A percentile compares a stretch with the other conserved stretches of the same genome.
Evolutionary conservation across 2,329 filamentous ascomycete species (phyloP).

Genomic region (Ophiostoma quercus): DNA sequence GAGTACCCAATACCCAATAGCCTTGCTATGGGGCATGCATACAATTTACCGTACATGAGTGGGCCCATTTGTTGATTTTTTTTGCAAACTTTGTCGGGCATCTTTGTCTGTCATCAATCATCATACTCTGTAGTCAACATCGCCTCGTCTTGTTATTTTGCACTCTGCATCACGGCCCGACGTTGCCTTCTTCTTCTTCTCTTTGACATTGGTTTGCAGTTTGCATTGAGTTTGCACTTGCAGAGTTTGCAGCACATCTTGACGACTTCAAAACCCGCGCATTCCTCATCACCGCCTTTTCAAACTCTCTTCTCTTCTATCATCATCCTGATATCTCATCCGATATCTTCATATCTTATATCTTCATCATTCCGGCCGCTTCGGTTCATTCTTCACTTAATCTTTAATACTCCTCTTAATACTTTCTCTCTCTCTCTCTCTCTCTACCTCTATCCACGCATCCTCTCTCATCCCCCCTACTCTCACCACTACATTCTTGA

Average conservation of each 20-base stretch:
- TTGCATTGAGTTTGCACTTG: too few relatives aligned
- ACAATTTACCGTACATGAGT: constrained; percentile 13
- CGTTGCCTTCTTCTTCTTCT: not conserved
- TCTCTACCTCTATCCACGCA: not conserved
- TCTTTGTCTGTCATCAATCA: too few relatives aligned
- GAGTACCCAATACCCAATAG: too few relatives aligned
- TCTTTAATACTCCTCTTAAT: not conserved
- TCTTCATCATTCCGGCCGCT: not conserved
- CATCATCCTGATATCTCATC: not conserved
- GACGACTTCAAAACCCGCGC: not conserved
- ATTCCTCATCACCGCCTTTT: constrained; percentile 13
- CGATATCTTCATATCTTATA: not conserved
- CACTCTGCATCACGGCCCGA: not conserved
- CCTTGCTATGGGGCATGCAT: constrained; percentile 2
- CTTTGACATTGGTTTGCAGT: too few relatives aligned
- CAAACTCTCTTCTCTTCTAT: not conserved
- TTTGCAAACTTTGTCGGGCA: not conserved
- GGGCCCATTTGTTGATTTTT: constrained; percentile 13
- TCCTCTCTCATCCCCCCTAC: not conserved
- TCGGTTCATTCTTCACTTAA: not conserved
- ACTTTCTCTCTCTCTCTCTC: not conserved
- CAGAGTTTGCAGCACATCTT: too few relatives aligned
- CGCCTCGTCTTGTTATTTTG: not conserved
- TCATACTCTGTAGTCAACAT: too few relatives aligned
- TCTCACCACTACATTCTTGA: not conserved